Percentiles rank a stretch among this genome's conserved stretches.
phyloP scores from a whole-genome alignment of 345 rosid species.

The Physaria fendleri region DNA sequence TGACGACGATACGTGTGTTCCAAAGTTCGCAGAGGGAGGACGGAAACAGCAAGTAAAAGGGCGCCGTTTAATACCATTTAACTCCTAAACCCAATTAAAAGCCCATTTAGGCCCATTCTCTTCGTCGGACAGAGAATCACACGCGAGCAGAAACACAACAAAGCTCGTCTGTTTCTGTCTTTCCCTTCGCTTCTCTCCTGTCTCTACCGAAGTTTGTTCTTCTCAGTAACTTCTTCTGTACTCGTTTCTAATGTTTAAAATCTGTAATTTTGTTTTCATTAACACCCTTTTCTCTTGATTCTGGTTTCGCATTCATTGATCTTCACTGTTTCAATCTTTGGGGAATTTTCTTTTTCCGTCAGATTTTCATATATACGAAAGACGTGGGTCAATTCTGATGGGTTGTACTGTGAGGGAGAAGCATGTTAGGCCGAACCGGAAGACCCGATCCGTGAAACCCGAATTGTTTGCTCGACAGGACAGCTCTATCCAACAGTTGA shows the following conservation, averaged over 20 bases:
- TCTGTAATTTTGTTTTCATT: neutral
- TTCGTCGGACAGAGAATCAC: neutral
- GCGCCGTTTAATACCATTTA: neutral
- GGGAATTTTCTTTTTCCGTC: neutral
- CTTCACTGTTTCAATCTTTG: constrained; percentile 3
- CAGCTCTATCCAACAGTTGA: constrained; percentile 46
- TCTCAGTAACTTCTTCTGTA: constrained; percentile 9
- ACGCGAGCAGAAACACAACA: constrained; percentile 5
- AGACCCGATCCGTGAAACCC: constrained; percentile 51
- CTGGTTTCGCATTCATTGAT: constrained; percentile 16
- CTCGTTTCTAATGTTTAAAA: neutral
- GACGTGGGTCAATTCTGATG: constrained; percentile 28
- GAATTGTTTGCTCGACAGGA: constrained; percentile 43
- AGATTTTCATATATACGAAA: neutral
- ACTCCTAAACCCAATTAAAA: neutral
- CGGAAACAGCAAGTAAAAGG: neutral
- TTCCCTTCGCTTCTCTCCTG: neutral
- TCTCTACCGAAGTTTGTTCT: neutral
- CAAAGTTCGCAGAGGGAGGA: neutral
- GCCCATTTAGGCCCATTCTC: constrained; percentile 3
- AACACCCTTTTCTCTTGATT: neutral
- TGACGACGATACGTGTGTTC: constrained; percentile 4
- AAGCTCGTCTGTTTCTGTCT: neutral
- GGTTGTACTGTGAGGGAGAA: constrained; percentile 67
- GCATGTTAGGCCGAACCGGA: constrained; percentile 49